Evolutionary conservation across 1,139 yeast species (phyloP).

Genomic region (Yamadazyma atlantica): DNA sequence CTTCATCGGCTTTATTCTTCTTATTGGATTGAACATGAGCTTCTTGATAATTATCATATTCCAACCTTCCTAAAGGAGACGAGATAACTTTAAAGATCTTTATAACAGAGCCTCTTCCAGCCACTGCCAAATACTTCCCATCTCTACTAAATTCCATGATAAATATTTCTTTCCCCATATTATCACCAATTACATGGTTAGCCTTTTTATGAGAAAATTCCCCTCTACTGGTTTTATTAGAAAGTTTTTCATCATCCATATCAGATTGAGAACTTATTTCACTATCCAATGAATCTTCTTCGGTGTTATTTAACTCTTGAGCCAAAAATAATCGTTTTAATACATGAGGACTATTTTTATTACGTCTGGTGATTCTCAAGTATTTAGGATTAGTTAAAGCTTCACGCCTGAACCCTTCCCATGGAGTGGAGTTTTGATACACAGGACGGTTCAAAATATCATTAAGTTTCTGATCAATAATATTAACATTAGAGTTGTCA

Average conservation of each 20-base stretch:
- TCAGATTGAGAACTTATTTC: slow-evolving; percentile 4
- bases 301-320: slow-evolving; percentile 58
- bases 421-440: slow-evolving; percentile 21
- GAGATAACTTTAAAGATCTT: slow-evolving; percentile 80
- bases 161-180: slow-evolving; percentile 55
- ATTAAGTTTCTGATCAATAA: slow-evolving; percentile 7
- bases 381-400: slow-evolving; percentile 54
- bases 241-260: slow-evolving; percentile 2
- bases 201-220: neutral
- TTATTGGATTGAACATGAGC: slow-evolving; percentile 9
- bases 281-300: slow-evolving; percentile 4
- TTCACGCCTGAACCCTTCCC: slow-evolving; percentile 35
- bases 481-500: neutral
- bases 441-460: slow-evolving; percentile 5
- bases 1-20: slow-evolving; percentile 15
- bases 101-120: slow-evolving; percentile 70
- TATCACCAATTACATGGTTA: slow-evolving; percentile 8
- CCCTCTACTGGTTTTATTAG: slow-evolving; percentile 8
- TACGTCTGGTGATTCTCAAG: slow-evolving; percentile 46
- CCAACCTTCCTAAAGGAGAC: slow-evolving; percentile 61
- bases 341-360: slow-evolving; percentile 42
- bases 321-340: slow-evolving; percentile 70
- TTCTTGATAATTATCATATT: slow-evolving; percentile 27
- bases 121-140: slow-evolving; percentile 81
- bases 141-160: slow-evolving; percentile 72